phyloP scores from a whole-genome alignment of 2,329 filamentous ascomycete genomes.

The Sarocladium strictum region DNA sequence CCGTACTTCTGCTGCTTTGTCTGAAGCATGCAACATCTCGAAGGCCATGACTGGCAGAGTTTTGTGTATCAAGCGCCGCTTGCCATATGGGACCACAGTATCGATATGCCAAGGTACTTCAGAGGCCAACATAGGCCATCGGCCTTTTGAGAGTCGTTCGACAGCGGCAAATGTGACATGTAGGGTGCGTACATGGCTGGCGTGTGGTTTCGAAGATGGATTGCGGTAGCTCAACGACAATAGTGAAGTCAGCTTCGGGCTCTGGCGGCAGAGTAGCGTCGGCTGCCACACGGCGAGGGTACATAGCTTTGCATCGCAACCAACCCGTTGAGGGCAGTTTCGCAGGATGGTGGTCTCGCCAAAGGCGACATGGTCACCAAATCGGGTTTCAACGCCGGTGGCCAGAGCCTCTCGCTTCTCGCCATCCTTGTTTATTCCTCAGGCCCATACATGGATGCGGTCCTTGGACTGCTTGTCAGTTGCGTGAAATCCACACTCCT shows the following conservation, averaged over 20 bases:
- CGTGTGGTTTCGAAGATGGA: background rate
- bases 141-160: background rate
- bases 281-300: background rate
- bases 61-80: background rate
- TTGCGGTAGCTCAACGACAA: background rate
- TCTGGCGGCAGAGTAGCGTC: background rate
- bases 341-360: background rate
- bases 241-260: background rate
- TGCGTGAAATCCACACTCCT: slow-evolving; percentile 1
- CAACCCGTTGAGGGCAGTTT: background rate
- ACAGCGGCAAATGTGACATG: background rate
- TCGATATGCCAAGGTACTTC: slow-evolving; percentile 2
- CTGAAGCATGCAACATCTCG: background rate
- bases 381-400: background rate
- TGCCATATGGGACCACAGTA: background rate
- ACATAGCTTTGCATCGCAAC: background rate
- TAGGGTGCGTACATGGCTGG: background rate
- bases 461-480: slow-evolving; percentile 9
- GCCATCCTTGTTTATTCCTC: slow-evolving; percentile 1
- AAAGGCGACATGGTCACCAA: background rate
- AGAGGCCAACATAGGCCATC: background rate
- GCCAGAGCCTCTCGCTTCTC: slow-evolving; percentile 5
- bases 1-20: background rate
- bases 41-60: background rate
- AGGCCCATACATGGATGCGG: slow-evolving; percentile 1